Evolutionary conservation across 2,329 filamentous ascomycete species (phyloP).

Genomic region (Fusarium tanahbumbuense): DNA sequence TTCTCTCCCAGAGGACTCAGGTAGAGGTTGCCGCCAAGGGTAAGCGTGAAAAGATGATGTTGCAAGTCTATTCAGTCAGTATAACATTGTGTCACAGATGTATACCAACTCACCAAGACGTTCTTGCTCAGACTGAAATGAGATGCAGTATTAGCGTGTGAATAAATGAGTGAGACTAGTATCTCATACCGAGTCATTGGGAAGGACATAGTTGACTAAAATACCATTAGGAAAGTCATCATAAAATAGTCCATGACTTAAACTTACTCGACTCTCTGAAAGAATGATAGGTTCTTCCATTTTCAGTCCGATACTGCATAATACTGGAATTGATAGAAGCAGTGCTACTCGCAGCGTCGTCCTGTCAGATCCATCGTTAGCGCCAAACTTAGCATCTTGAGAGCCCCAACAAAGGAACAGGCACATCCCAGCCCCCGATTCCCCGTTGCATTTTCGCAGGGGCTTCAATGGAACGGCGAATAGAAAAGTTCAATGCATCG

Average conservation of each 20-base stretch:
- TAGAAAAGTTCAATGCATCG: not conserved
- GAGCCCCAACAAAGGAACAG: not conserved
- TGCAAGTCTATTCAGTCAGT: conserved; percentile 48
- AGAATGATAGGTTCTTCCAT: conserved; percentile 55
- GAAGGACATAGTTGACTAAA: conserved; percentile 46
- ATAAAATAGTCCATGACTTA: not conserved
- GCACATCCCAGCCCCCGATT: not conserved
- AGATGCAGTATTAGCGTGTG: conserved; percentile 17
- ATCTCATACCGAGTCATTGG: conserved; percentile 47
- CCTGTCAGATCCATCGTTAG: conserved; percentile 24
- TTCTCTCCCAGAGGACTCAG: conserved; percentile 40
- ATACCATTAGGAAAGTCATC: not conserved
- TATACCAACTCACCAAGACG: conserved; percentile 42
- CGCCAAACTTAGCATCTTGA: not conserved
- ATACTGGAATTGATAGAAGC: conserved; percentile 53
- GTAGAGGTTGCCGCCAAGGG: conserved; percentile 48
- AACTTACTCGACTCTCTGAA: conserved; percentile 48
- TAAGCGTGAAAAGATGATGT: conserved; percentile 52
- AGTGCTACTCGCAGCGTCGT: conserved; percentile 46
- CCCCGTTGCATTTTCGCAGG: not conserved
- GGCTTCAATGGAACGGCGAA: not conserved
- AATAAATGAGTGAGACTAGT: not conserved
- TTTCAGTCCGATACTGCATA: conserved; percentile 51
- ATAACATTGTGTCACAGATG: accelerated
- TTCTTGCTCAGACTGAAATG: conserved; percentile 47